Conservation (phyloP, 2,329 filamentous ascomycete genomes). For the Herpotrichia juniperi region DNA sequence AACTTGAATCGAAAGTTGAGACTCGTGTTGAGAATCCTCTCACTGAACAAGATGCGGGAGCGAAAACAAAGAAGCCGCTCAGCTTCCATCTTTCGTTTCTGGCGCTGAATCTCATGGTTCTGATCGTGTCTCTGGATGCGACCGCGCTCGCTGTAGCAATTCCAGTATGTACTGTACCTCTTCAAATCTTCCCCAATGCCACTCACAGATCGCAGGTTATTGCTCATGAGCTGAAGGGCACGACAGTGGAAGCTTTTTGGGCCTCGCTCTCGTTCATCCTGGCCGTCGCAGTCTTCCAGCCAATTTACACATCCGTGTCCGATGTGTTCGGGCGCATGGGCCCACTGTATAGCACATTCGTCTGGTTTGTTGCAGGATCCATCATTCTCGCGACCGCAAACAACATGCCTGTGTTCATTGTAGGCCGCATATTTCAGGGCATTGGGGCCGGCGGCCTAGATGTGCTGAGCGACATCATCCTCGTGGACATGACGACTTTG, state of each 20-base stretch:
- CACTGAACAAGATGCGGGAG: too few relatives aligned
- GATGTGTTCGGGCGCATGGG: constrained; percentile 32
- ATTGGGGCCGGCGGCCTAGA: constrained; percentile 58
- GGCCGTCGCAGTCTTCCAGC: constrained; percentile 27
- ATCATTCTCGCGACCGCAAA: constrained; percentile 54
- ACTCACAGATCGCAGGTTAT: constrained; percentile 2
- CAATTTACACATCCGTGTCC: constrained; percentile 36
- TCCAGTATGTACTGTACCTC: constrained; percentile 7
- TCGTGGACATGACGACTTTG: constrained; percentile 61
- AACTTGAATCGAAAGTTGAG: too few relatives aligned
- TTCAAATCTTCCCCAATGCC: neutral
- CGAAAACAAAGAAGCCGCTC: constrained; percentile 8
- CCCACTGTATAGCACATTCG: constrained; percentile 23
- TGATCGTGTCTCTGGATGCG: constrained; percentile 17
- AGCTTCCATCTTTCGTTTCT: constrained; percentile 6
- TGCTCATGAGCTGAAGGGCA: constrained; percentile 10
- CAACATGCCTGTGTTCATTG: constrained; percentile 58
- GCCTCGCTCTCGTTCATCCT: constrained; percentile 58
- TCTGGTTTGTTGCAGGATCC: constrained; percentile 54
- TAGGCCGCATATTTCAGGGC: constrained; percentile 58
- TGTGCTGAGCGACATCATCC: constrained; percentile 55
- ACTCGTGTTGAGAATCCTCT: too few relatives aligned
- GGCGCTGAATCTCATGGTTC: neutral
- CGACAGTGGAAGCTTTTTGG: constrained; percentile 57
- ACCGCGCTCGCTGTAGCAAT: constrained; percentile 16